Base-by-base conservation (phyloP, 345 rosid genomes). In the Orychophragmus violaceus region DNA sequence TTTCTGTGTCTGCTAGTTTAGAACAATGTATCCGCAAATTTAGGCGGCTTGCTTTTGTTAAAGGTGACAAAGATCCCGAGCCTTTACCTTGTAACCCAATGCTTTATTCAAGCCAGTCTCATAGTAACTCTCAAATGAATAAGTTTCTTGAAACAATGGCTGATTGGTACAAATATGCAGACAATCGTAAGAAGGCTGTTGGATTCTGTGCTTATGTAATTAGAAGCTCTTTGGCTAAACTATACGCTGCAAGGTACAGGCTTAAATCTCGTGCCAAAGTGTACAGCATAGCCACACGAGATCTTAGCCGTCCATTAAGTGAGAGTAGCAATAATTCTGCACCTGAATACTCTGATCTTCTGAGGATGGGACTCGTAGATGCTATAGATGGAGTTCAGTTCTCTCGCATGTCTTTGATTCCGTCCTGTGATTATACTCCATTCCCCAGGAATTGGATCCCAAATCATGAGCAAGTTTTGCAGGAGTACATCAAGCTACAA, bases 121-220 rank as follows among this genome's bases (percentile, higher is more conserved):
- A 90, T 81, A 83, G 85, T 35, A 94, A 90, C 75, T 78, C 97
- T 13, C 99, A 90, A 77, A 90, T 94, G 99, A 94, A 94, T 71
- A 94, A 90, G 80, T 87, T 90, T 76, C 96, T 94, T 44, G 97
- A 90, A 79, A 88, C 97, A 52, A 81, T 90, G 89, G 99, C 99
- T 70, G 97, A 94, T 71, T 94, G 99, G 96, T 94, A 90, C 56
- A 81, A 79, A 69, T 94, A 83, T 69, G 97, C 97, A 25, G 99
- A 94, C 72, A 94, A 94, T 33, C 81, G 95, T 53, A 94, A 88
- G 81, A 94, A 90, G 77, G 84, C 87, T 51, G 90, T 94, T 62
- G 96, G 91, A 3, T 94, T 94, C 85, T 90, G 99, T 83, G 97
- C 95, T 27, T 90, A 94, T 66, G 87, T 94, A 21, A 84, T 94